Evolutionary conservation across 2,329 filamentous ascomycete species (phyloP).

Genomic region (Beauveria bassiana): DNA sequence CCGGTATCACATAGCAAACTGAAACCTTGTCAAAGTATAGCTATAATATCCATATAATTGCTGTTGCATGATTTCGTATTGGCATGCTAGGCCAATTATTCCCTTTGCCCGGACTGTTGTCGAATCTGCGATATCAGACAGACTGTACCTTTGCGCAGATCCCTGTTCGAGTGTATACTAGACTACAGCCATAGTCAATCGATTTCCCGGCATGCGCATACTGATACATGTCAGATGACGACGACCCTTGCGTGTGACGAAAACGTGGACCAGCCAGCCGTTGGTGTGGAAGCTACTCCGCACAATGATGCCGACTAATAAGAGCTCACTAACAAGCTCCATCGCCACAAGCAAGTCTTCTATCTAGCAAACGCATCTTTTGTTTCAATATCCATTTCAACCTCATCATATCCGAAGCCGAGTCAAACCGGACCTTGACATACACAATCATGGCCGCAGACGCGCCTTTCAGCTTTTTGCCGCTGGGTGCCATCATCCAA

Average conservation of each 20-base stretch:
- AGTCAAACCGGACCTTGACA: not conserved
- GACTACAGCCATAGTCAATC: not conserved
- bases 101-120: not conserved
- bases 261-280: conserved; percentile 1
- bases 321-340: conserved; percentile 1
- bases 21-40: not conserved
- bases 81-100: not conserved
- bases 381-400: not conserved
- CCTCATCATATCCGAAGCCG: not conserved
- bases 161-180: not conserved
- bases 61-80: not conserved
- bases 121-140: no score
- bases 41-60: not conserved
- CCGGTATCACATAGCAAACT: not conserved
- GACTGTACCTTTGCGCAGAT: not conserved
- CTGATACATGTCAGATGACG: conserved; percentile 3
- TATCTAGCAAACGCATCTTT: not conserved
- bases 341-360: conserved; percentile 15
- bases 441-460: conserved; percentile 21
- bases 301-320: not conserved
- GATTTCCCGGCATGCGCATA: not conserved
- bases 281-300: not conserved
- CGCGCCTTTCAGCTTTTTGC: conserved; percentile 57
- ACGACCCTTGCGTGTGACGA: not conserved
- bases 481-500: conserved; percentile 73